Evolutionary conservation across 768 basidiomycete genomes (phyloP), one percentile per base, ranked within the genome.

Genomic region (Sarcodon sp.): DNA sequence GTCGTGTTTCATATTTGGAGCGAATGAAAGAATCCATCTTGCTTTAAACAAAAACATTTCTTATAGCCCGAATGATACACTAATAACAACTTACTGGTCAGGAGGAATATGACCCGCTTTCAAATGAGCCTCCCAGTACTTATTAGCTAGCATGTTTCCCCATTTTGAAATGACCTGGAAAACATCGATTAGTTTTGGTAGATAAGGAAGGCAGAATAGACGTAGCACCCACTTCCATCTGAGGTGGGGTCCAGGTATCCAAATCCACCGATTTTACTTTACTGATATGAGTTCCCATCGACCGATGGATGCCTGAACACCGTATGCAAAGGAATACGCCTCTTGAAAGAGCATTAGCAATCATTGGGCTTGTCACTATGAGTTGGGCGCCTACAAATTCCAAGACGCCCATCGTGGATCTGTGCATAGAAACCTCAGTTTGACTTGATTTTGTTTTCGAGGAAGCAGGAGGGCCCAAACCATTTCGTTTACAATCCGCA

Each of bases 341-440:
- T 27, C 89, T 92, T 52, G 16, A 48, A 44, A 34, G 7, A 47
- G 21, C 5, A 37, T 47, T 31, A 50, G 44, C n/a, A 38, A 35
- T 44, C n/a, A n/a, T n/a, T n/a, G 47, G 33, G 33, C n/a, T 27
- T 12, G 18, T 31, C 1, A 18, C 16, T 34, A 13, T 1, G 27
- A 18, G 32, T 45, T 35, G 21, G 18, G 33, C 33, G 58, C 80
- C 54, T 60, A 90, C 87, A 97, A 65, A 63, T 97, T 98, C 87
- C 92, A 96, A 7, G 90, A 91, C 38, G 94, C 94, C 94, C 94
- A 99, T 56, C 94, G 76, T 39, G 94, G 89, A 72, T 98, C 93
- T 96, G 54, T 12, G 11, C 45, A 21, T 36, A 38, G 37, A 21
- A 45, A 48, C 21, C 21, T 41, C 47, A 52, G 33, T 21, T 39